Conservation (phyloP, 2,329 filamentous ascomycete species). For the Talaromyces sp. region DNA sequence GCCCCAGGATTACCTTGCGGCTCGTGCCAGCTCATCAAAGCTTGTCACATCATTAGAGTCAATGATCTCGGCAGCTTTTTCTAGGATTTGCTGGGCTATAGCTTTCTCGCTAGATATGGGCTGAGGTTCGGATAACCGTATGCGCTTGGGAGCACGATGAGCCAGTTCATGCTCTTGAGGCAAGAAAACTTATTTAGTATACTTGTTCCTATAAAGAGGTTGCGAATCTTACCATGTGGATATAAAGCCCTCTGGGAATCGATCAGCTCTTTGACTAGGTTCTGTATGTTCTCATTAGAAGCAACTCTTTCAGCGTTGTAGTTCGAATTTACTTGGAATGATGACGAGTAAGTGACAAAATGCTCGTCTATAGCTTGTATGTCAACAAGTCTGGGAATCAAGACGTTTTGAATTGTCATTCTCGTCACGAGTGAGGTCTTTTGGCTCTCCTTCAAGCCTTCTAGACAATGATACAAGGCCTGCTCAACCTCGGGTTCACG, state of each 20-base stretch:
- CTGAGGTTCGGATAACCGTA: constrained; percentile 33
- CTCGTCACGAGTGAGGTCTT: constrained; percentile 22
- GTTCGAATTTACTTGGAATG: constrained; percentile 31
- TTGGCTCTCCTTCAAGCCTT: constrained; percentile 25
- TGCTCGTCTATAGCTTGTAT: constrained; percentile 22
- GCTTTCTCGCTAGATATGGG: constrained; percentile 6
- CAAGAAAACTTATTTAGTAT: neutral
- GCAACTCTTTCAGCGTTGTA: neutral
- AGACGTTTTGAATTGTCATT: constrained; percentile 25
- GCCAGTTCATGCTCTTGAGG: constrained; percentile 10
- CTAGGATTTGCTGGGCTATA: constrained; percentile 33
- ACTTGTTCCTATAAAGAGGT: neutral
- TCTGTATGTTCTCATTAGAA: constrained; percentile 1
- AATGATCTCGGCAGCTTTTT: constrained; percentile 33
- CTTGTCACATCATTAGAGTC: constrained; percentile 28
- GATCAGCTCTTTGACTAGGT: neutral
- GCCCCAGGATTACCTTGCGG: constrained; percentile 1
- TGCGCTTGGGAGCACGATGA: constrained; percentile 32
- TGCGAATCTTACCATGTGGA: constrained; percentile 6
- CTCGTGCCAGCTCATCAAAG: neutral
- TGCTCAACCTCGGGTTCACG: constrained; percentile 30
- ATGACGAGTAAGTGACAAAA: constrained; percentile 26
- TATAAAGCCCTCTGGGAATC: neutral
- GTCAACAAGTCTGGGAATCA: constrained; percentile 28
- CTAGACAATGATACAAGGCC: constrained; percentile 29